These are phyloP conservation scores for Cryoendolithus antarcticus DNA, from an alignment of 2,329 filamentous ascomycete species.

Conservation along the genomic window DNA sequence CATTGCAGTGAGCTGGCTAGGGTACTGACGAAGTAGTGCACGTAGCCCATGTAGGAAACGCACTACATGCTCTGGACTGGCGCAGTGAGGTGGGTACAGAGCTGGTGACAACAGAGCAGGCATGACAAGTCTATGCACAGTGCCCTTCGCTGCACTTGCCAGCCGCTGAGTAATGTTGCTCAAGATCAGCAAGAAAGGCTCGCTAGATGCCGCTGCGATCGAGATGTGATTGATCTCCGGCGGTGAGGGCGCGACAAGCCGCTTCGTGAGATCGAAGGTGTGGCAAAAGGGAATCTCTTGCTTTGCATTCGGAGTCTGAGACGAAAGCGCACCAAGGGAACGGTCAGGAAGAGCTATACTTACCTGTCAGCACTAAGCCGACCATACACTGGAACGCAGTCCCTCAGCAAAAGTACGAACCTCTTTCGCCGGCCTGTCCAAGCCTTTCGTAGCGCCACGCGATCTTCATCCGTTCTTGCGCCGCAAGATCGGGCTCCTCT, in stretches of 20 bases:
- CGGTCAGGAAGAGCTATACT: constrained; percentile 19
- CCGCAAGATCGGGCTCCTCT: constrained; percentile 23
- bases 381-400: background rate
- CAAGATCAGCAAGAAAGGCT: constrained; percentile 51
- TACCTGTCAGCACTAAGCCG: constrained; percentile 10
- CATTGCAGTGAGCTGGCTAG: constrained; percentile 55
- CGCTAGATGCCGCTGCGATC: constrained; percentile 54
- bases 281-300: constrained; percentile 33
- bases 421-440: constrained; percentile 58
- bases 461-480: constrained; percentile 83
- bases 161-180: constrained; percentile 45
- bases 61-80: constrained; percentile 58
- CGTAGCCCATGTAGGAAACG: constrained; percentile 72
- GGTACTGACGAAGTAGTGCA: constrained; percentile 57
- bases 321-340: constrained; percentile 3
- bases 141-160: constrained; percentile 43
- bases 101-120: constrained; percentile 79
- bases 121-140: constrained; percentile 70
- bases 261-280: constrained; percentile 41
- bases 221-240: constrained; percentile 33
- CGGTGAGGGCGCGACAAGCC: constrained; percentile 29
- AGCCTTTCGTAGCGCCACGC: constrained; percentile 92
- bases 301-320: constrained; percentile 5
- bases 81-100: constrained; percentile 58
- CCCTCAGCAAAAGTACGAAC: constrained; percentile 32